Base-by-base conservation (phyloP, 208 protist species). In the Wallacemonas sp. region DNA sequence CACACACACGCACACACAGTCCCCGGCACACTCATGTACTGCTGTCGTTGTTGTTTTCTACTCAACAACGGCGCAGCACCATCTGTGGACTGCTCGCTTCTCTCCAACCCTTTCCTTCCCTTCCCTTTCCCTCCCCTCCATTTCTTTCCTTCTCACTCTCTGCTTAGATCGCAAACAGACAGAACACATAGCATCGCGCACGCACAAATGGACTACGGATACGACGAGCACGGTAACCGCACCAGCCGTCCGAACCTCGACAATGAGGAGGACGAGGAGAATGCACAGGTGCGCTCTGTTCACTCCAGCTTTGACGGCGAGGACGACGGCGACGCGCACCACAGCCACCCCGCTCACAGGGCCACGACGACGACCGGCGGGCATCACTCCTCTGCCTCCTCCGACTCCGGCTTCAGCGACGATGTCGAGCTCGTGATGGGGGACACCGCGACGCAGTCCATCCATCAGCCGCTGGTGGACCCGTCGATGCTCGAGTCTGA, bases 391-490 rank as follows among this genome's bases (percentile, higher is more conserved):
- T 52, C 32, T 31, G 31, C 66, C 14, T 62, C 52, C 18, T 63
- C 33, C 10, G 28, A 14, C 7, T 87, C 82, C 52, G 80, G 79
- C 28, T 95, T 91, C 55, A 90, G 84, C 62, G 86, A 95, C 57
- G 86, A 92, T 39, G 86, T 91, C 2, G 86, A 95, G 65, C 73
- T 95, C 23, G 64, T 95, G 20, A 82, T 93, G 70, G 90, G 90
- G 8, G 90, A 95, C 57, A 76, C 77, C 12, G 84, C 73, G 25
- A 84, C 70, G 12, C 82, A 95, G 55, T 46, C 74, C 7, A 72
- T 88, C 20, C 59, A 87, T 57, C 70, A 91, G 73, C 85, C 89
- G 11, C 69, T 92, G 22, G 81, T 94, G 5, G 81, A 85, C 2
- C 62, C 42, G 61, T 45, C 29, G 77, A 80, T 28, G 50, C 14